These are phyloP conservation scores for Heterobasidion parviporum DNA, from an alignment of 1,284 basidiomycete genomes.

Conservation along the genomic window DNA sequence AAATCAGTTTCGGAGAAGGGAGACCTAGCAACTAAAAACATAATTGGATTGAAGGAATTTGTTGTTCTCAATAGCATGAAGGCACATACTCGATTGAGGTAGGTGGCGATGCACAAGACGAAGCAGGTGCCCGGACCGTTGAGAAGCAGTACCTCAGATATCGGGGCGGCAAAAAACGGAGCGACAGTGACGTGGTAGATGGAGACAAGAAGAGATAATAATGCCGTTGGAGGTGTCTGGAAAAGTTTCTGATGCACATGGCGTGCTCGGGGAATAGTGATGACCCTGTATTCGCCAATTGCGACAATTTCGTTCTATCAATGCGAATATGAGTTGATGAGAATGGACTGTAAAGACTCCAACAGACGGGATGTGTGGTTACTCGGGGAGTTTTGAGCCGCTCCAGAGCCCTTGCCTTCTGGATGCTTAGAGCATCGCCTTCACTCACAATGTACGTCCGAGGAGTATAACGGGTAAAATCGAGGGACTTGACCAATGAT, in stretches of 20 bases:
- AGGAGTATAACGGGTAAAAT: constrained; percentile 69
- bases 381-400: constrained; percentile 19
- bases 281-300: constrained; percentile 34
- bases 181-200: constrained; percentile 47
- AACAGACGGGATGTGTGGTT: constrained; percentile 14
- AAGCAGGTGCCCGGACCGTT: constrained; percentile 97
- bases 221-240: constrained; percentile 59
- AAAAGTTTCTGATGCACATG: constrained; percentile 73
- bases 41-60: not conserved
- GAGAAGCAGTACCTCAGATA: constrained; percentile 69
- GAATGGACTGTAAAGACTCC: constrained; percentile 2
- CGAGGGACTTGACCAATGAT: constrained; percentile 66
- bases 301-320: constrained; percentile 6
- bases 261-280: constrained; percentile 79
- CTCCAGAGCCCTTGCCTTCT: constrained; percentile 70
- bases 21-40: constrained; percentile 64
- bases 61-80: not conserved
- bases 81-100: constrained; percentile 65
- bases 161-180: constrained; percentile 25
- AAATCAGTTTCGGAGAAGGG: constrained; percentile 70
- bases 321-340: not conserved
- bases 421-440: constrained; percentile 73
- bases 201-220: constrained; percentile 51
- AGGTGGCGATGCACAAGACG: constrained; percentile 66
- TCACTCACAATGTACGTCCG: constrained; percentile 80